Percentiles rank a stretch among this genome's conserved stretches.
These are phyloP conservation scores for Pythium pectinolyticum DNA, from an alignment of 352 stramenopile species.

Conservation along the genomic window DNA sequence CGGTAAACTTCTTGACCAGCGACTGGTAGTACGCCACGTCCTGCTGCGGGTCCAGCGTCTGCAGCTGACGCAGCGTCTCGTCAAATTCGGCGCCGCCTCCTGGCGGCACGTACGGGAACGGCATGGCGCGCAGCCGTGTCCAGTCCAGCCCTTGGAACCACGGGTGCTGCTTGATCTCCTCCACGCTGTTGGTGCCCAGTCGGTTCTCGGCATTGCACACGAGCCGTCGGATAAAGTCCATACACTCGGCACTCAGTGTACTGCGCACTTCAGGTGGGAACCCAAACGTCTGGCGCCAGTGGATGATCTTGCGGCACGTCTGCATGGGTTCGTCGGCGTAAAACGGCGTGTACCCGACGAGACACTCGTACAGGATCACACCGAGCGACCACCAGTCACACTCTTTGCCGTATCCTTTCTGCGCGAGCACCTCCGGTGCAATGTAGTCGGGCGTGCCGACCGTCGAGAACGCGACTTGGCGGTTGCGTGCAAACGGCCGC, in stretches of 20 bases:
- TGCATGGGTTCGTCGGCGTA: conserved; percentile 97
- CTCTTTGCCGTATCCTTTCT: conserved; percentile 87
- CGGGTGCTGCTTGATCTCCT: conserved; percentile 96
- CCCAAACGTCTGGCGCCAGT: conserved; percentile 85
- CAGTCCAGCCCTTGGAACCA: conserved; percentile 97
- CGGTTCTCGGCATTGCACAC: conserved; percentile 93
- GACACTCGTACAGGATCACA: conserved; percentile 99
- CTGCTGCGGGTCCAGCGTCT: conserved; percentile 63
- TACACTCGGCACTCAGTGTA: conserved; percentile 77
- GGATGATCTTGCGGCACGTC: conserved; percentile 96
- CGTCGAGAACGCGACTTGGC: conserved; percentile 96
- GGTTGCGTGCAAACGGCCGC: conserved; percentile 60
- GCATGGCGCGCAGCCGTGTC: conserved; percentile 76
- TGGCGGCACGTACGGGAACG: conserved; percentile 89
- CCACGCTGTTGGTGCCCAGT: conserved; percentile 91
- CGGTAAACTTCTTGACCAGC: conserved; percentile 91
- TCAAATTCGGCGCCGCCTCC: conserved; percentile 89
- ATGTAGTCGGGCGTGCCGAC: conserved; percentile 99
- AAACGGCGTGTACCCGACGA: conserved; percentile 99
- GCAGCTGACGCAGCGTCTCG: conserved; percentile 90
- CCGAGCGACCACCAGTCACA: conserved; percentile 99
- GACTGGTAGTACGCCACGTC: conserved; percentile 74
- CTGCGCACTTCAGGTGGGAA: conserved; percentile 69
- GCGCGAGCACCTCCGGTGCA: conserved; percentile 96
- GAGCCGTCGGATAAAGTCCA: conserved; percentile 93